Conservation (phyloP, 306 rosid species). For the Vigna unguiculata region DNA sequence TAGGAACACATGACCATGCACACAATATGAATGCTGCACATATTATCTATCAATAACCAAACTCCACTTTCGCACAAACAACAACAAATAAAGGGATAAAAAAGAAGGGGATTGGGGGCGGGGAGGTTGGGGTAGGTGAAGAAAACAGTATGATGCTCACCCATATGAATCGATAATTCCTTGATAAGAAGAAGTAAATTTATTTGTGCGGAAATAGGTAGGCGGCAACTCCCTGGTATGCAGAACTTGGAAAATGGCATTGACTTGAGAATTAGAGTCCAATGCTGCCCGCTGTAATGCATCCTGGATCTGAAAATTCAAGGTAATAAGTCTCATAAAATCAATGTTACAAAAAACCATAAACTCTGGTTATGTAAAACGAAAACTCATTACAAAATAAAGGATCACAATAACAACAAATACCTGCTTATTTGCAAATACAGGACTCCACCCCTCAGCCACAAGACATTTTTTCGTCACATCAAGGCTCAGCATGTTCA, state of each 20-base stretch:
- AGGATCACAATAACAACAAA: constrained; percentile 19
- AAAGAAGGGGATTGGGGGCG: constrained; percentile 1
- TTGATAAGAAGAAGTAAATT: constrained; percentile 77
- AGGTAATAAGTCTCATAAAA: constrained; percentile 24
- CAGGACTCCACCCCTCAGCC: constrained; percentile 98
- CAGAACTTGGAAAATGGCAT: constrained; percentile 82
- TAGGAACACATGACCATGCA: constrained; percentile 27
- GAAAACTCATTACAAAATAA: constrained; percentile 14
- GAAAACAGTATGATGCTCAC: constrained; percentile 53
- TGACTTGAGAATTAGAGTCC: constrained; percentile 79
- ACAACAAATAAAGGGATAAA: constrained; percentile 26
- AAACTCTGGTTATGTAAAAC: constrained; percentile 34
- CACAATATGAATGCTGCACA: constrained; percentile 22
- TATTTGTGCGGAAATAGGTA: constrained; percentile 76
- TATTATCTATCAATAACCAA: constrained; percentile 32
- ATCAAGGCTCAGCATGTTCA: constrained; percentile 96
- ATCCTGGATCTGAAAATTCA: constrained; percentile 66
- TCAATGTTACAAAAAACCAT: constrained; percentile 18
- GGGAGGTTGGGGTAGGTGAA: no score
- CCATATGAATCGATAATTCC: constrained; percentile 88
- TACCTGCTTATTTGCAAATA: constrained; percentile 89
- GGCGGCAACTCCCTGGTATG: constrained; percentile 74
- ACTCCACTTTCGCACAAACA: constrained; percentile 23
- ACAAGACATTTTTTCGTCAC: constrained; percentile 97
- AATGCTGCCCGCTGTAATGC: constrained; percentile 70